Evolutionary conservation across 2,329 filamentous ascomycete genomes (phyloP), one percentile per base, ranked within the genome.

Genomic region (Alternaria solani): DNA sequence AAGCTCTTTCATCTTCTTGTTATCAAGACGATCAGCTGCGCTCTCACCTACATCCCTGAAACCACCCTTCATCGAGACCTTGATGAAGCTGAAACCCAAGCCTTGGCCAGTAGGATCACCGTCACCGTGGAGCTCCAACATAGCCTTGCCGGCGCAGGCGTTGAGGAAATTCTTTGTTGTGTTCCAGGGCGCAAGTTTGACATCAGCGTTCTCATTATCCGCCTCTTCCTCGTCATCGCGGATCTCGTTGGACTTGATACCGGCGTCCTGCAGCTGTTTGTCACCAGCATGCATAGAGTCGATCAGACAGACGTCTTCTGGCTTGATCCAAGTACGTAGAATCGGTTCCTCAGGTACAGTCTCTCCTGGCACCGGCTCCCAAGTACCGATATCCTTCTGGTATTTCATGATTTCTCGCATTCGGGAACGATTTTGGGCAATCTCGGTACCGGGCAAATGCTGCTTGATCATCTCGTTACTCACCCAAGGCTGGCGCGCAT

Each of bases 11-110:
- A 84, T 79, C 64, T 83, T 82, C 71, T 95, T 94, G 16, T 91
- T 91, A 74, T 94, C 92, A 65, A 95, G 88, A 76, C 94, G 92
- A 63, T 94, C 91, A 72, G 93, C 91, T 62, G 94, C 92, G 72
- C 92, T 94, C 77, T 97, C 93, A 20, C 93, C 93, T 26, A 96
- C 87, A 20, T 93, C 91, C 74, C 94, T 92, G 78, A 97, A 99
- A 0, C 95, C 95, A 63, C 95, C 95, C 80, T 99, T 99, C 95
- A 99, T 99, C 1, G 93, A 96, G 0, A 94, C 97, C 74, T 95
- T 93, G 78, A 99, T 94, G 78, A 99, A 97, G 76, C 92, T 97
- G 82, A 98, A 97, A 2, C 92, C 95, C 61, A 97, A 89, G 2
- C 95, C 95, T 71, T 94, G 91, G 25, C 93, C 93, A 0, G 94